Base-by-base conservation (phyloP, 1,284 basidiomycete species). In the Chiua sp. region DNA sequence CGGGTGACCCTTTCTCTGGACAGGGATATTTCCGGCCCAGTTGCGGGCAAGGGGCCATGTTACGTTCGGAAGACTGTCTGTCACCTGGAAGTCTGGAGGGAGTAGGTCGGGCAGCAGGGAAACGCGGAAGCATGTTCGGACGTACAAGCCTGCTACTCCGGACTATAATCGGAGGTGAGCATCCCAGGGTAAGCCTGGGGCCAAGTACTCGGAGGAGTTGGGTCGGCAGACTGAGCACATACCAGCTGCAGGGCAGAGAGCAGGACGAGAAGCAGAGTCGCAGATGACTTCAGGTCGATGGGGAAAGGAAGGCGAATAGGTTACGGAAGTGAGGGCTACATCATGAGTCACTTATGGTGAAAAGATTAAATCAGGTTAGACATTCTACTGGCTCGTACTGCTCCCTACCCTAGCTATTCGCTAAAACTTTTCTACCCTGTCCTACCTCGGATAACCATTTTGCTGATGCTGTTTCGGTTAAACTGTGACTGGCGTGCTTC, bases 1-100 rank as follows among this genome's bases (percentile, higher is more conserved):
- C 0, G 86, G 86, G 70, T 90, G 88, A n/a, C 80, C 82, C n/a
- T 78, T 72, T 44, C 88, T 80, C 62, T 87, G 78, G 3, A 91
- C 87, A 7, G 82, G 80, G 56, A 91, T 80, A 61, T 89, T 92
- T 54, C 89, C 90, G 0, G 90, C 88, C 65, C 79, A 92, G 68
- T 78, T 86, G 11, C 82, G 81, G 20, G 78, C 73, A 11, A 88
- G 66, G 28, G 78, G 68, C 70, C 86, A 88, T 0, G 87, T 86
- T 5, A 91, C 78, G 65, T 90, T 90, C 1, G 89, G 88, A 11
- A 92, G 79, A 30, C 71, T 70, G 12, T 78, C 67, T 1, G 81
- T 85, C 33, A 88, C 86, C 65, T 80, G 75, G 59, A 85, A 88
- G 66, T 87, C 85, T 87, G 20, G 33, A 16, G 10, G 37, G 4